phyloP scores from a whole-genome alignment of 2,329 filamentous ascomycete genomes.

The Cryphonectria parasitica region DNA sequence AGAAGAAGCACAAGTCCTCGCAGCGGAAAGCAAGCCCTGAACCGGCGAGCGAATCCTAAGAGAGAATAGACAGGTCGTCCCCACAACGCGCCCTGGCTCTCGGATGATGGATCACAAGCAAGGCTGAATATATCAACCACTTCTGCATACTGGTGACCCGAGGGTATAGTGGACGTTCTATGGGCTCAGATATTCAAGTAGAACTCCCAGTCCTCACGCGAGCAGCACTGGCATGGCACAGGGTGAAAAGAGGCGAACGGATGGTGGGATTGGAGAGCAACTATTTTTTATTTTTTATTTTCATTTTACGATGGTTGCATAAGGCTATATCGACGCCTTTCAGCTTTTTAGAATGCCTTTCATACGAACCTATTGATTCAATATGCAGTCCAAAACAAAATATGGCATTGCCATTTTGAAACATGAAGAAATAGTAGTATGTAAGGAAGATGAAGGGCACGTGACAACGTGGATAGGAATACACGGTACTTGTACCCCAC shows the following conservation, averaged over 20 bases:
- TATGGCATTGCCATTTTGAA: neutral
- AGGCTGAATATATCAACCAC: neutral
- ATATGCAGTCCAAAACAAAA: neutral
- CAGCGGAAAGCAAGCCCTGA: slow-evolving; percentile 18
- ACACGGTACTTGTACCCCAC: neutral
- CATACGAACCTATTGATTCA: neutral
- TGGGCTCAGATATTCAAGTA: slow-evolving; percentile 11
- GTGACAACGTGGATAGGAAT: slow-evolving; percentile 25
- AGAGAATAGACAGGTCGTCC: neutral
- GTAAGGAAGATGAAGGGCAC: slow-evolving; percentile 6
- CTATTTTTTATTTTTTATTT: neutral
- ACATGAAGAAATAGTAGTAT: neutral
- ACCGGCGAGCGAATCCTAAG: neutral
- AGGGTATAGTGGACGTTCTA: neutral
- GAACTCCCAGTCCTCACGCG: slow-evolving; percentile 1
- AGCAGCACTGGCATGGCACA: neutral
- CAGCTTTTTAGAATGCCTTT: neutral
- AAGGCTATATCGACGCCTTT: neutral
- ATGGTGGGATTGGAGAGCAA: neutral
- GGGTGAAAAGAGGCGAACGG: neutral
- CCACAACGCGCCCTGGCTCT: neutral
- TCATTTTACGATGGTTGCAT: neutral
- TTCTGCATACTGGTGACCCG: neutral
- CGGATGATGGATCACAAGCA: too few relatives aligned
- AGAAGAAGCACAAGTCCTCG: slow-evolving; percentile 36